phyloP scores from a whole-genome alignment of 2,329 filamentous ascomycete genomes.

The Xylaria sp. region DNA sequence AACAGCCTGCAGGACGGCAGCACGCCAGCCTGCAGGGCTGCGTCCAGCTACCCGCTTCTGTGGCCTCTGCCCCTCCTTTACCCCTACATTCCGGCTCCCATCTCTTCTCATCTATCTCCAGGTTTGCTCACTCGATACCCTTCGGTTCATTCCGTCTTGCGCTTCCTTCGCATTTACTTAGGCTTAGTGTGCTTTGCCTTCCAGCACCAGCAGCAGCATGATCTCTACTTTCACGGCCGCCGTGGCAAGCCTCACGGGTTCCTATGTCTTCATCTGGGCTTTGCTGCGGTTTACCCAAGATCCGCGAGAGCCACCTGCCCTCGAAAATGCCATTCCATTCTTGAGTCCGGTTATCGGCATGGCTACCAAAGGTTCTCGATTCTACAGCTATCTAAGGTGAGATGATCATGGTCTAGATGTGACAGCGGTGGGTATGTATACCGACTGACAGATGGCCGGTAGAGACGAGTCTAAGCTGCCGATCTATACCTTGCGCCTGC shows the following conservation, averaged over 20 bases:
- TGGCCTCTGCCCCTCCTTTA: too few species aligned
- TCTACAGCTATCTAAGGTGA: conserved; percentile 2
- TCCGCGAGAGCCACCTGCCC: conserved; percentile 11
- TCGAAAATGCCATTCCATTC: conserved; percentile 15
- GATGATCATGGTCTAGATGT: neutral
- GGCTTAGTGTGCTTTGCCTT: too few species aligned
- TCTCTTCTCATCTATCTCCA: too few species aligned
- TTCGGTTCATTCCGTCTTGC: too few species aligned
- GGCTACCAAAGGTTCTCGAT: conserved; percentile 3
- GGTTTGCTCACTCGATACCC: too few species aligned
- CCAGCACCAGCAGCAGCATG: neutral
- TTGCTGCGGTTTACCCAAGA: conserved; percentile 15
- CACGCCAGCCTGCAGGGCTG: too few species aligned
- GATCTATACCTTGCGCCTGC: conserved; percentile 27
- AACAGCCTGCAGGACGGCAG: too few species aligned
- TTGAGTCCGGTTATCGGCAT: conserved; percentile 8
- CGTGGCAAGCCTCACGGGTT: neutral
- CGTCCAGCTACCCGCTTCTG: too few species aligned
- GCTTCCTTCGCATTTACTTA: too few species aligned
- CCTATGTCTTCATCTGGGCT: conserved; percentile 11
- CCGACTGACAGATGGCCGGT: neutral
- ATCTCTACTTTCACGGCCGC: neutral
- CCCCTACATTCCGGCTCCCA: too few species aligned
- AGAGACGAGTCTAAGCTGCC: conserved; percentile 9
- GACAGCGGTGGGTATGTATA: neutral